Percentiles rank a stretch among this genome's conserved stretches.
These are phyloP conservation scores for Fusarium sp. DNA, from an alignment of 2,329 filamentous ascomycete genomes.

Conservation along the genomic window DNA sequence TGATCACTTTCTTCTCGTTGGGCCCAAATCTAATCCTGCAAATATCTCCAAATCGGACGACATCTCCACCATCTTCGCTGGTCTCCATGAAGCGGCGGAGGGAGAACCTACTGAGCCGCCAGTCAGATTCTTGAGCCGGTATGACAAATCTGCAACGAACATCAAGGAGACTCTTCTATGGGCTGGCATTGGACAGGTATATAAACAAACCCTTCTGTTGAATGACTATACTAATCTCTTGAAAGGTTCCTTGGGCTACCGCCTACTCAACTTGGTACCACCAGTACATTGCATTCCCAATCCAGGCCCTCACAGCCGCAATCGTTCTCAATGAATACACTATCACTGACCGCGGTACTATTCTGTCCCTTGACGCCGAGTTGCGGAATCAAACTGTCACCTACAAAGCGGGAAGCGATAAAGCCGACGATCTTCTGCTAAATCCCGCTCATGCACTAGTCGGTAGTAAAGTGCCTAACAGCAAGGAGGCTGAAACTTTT, in stretches of 20 bases:
- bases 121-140: constrained; percentile 61
- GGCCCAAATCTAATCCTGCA: constrained; percentile 53
- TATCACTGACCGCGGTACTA: constrained; percentile 63
- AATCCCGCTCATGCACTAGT: constrained; percentile 55
- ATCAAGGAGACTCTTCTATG: constrained; percentile 64
- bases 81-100: constrained; percentile 55
- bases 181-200: constrained; percentile 61
- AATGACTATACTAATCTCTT: not conserved
- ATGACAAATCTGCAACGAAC: constrained; percentile 65
- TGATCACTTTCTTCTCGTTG: constrained; percentile 64
- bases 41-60: constrained; percentile 51
- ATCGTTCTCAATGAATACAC: constrained; percentile 62
- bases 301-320: constrained; percentile 61
- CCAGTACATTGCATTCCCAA: constrained; percentile 61
- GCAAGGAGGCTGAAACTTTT: constrained; percentile 28
- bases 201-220: accelerated
- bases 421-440: constrained; percentile 57
- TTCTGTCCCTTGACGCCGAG: constrained; percentile 55
- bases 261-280: constrained; percentile 64
- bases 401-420: constrained; percentile 56
- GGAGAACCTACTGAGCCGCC: constrained; percentile 51
- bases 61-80: constrained; percentile 54
- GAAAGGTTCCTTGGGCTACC: constrained; percentile 59
- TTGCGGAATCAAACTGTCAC: constrained; percentile 55
- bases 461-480: constrained; percentile 25